Conservation (phyloP, 352 stramenopile genomes). For the Phytophthora sp. region DNA sequence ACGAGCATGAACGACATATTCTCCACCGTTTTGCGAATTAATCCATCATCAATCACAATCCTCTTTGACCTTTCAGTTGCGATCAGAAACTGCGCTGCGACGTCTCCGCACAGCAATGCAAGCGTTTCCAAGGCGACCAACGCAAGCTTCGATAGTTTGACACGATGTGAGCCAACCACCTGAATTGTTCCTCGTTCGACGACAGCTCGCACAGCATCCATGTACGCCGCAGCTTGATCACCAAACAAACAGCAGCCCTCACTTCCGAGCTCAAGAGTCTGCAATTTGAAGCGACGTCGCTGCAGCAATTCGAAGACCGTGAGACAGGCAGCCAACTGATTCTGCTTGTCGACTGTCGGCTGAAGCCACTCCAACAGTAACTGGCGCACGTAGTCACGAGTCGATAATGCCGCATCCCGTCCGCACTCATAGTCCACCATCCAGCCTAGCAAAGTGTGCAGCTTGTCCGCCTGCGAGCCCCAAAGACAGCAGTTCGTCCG, state of each 20-base stretch:
- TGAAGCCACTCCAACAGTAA: constrained; percentile 48
- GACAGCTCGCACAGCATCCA: constrained; percentile 26
- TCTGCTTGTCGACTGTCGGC: constrained; percentile 42
- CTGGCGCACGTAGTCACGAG: constrained; percentile 32
- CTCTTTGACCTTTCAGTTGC: constrained; percentile 15
- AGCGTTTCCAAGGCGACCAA: constrained; percentile 62
- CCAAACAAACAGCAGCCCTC: constrained; percentile 9
- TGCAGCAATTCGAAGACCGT: constrained; percentile 70
- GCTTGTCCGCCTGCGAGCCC: constrained; percentile 51
- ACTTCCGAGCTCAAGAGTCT: neutral
- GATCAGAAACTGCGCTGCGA: constrained; percentile 27
- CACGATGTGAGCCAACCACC: constrained; percentile 24
- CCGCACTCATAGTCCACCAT: constrained; percentile 34
- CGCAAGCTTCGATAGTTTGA: constrained; percentile 63
- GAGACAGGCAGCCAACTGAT: constrained; percentile 61
- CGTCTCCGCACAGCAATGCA: constrained; percentile 43
- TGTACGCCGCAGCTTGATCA: constrained; percentile 14
- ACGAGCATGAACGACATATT: constrained; percentile 23
- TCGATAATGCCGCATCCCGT: neutral
- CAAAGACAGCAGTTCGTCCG: constrained; percentile 68
- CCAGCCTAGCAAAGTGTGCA: constrained; percentile 62
- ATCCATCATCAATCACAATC: neutral
- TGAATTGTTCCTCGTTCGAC: constrained; percentile 26
- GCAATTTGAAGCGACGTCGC: constrained; percentile 28
- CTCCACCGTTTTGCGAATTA: constrained; percentile 22